Conservation (phyloP, 2,329 filamentous ascomycete genomes). For the Pseudohalonectria lignicola region DNA sequence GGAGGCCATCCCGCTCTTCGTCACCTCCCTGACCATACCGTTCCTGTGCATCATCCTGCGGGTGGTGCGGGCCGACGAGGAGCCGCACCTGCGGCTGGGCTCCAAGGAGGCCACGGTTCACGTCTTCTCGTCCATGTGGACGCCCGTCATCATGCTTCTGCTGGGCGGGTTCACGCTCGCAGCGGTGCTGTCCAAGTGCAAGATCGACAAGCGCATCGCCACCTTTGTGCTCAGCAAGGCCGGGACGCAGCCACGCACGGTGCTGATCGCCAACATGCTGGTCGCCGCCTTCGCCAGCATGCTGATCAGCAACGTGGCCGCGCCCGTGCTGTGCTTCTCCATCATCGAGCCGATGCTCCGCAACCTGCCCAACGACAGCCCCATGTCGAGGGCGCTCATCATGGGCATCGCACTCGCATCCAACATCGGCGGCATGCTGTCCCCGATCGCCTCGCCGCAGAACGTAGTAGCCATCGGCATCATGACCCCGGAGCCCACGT, state of each 20-base stretch:
- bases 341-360: constrained; percentile 97
- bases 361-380: constrained; percentile 79
- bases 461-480: constrained; percentile 95
- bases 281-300: constrained; percentile 96
- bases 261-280: constrained; percentile 96
- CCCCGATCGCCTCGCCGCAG: constrained; percentile 92
- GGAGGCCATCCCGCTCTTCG: constrained; percentile 94
- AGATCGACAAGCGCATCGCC: constrained; percentile 94
- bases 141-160: constrained; percentile 95
- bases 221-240: constrained; percentile 95
- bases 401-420: constrained; percentile 90
- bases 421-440: constrained; percentile 93
- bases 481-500: constrained; percentile 84
- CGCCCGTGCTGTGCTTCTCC: constrained; percentile 91
- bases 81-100: constrained; percentile 57
- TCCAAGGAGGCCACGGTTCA: constrained; percentile 72
- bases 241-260: constrained; percentile 77
- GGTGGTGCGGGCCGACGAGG: constrained; percentile 68
- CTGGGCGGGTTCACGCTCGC: constrained; percentile 94
- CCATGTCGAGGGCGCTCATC: constrained; percentile 91
- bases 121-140: constrained; percentile 97
- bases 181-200: constrained; percentile 90
- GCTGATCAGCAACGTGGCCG: constrained; percentile 98
- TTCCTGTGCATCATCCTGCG: constrained; percentile 82
- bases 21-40: constrained; percentile 86